Evolutionary conservation across 2,329 filamentous ascomycete species (phyloP).

Genomic region (Aspergillus alliaceus): DNA sequence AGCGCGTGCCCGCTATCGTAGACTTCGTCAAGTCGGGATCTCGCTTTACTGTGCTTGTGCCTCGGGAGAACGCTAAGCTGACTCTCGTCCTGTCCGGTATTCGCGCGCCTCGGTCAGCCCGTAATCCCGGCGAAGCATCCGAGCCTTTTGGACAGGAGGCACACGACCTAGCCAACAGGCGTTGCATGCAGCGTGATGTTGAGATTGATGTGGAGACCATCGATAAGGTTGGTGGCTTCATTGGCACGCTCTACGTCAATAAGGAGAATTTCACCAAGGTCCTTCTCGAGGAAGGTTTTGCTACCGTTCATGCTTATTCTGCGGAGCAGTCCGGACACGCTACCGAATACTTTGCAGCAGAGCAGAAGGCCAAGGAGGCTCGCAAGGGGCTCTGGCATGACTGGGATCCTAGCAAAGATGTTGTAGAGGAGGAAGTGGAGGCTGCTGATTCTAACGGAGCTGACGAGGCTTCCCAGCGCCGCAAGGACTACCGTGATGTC

Average conservation of each 20-base stretch:
- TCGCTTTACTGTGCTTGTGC: constrained; percentile 86
- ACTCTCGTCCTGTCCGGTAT: constrained; percentile 94
- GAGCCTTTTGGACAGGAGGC: constrained; percentile 97
- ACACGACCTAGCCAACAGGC: constrained; percentile 82
- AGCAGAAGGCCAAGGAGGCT: constrained; percentile 84
- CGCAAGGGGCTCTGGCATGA: constrained; percentile 89
- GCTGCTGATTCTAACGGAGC: constrained; percentile 49
- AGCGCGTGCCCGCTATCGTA: constrained; percentile 87
- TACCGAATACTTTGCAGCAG: constrained; percentile 80
- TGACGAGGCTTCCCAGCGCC: constrained; percentile 59
- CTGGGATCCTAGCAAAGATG: constrained; percentile 88
- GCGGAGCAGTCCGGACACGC: constrained; percentile 93
- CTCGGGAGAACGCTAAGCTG: constrained; percentile 89
- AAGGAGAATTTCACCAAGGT: constrained; percentile 94
- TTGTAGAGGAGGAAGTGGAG: constrained; percentile 57
- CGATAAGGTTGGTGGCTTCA: constrained; percentile 97
- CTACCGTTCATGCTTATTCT: constrained; percentile 89
- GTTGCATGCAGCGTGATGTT: constrained; percentile 90
- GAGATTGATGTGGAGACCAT: constrained; percentile 93
- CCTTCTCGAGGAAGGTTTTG: constrained; percentile 89
- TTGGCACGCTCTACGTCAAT: constrained; percentile 89
- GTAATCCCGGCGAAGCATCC: constrained; percentile 74
- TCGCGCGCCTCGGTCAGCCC: constrained; percentile 81
- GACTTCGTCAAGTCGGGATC: constrained; percentile 98
- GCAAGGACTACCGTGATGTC: constrained; percentile 92